Evolutionary conservation across 805 yeast species (phyloP), one percentile per base, ranked within the genome.

Genomic region (Candida anglica): DNA sequence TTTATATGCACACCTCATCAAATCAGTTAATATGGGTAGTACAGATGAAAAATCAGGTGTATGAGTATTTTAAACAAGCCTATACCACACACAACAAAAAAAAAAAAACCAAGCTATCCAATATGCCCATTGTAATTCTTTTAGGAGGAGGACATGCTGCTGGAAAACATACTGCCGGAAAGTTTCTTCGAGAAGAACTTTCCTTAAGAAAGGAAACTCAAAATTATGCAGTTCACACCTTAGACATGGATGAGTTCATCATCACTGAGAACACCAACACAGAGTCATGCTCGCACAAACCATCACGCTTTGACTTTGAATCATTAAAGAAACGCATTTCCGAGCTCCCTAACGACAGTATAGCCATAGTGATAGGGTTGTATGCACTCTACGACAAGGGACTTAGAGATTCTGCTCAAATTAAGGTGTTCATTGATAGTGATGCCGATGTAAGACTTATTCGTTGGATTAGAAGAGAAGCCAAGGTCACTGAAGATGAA

Each of bases 401-500:
- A 14, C 55, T 89, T 8, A 58, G 84, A 22, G 62, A 63, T 8
- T 40, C 71, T 48, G 79, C 89, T 0, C 66, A 76, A 1, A 64
- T 88, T 43, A 81, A 77, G 49, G 76, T 89, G 2, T 89, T 81
- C 46, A 69, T 89, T 11, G 93, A 86, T 44, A 74, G 87, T 41
- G 97, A 89, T 56, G 78, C 91, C 1, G 98, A 89, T 55, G 77
- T 83, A 4, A 62, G 96, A 35, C 62, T 89, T 26, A 79, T 86
- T n/a, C 73, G 95, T 43, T 77, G 93, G 83, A 81, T 86, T 30
- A 62, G 67, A 35, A 48, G 71, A 28, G 33, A 56, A 11, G 30
- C 39, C 11, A 38, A 32, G 13, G 32, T 43, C 1, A 36, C 34
- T 2, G 28, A 22, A 21, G 32, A 32, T 36, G 33, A 39, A 1